These are phyloP conservation scores for Fomitopsis schrenkii DNA, from an alignment of 1,284 basidiomycete genomes.

Conservation along the genomic window DNA sequence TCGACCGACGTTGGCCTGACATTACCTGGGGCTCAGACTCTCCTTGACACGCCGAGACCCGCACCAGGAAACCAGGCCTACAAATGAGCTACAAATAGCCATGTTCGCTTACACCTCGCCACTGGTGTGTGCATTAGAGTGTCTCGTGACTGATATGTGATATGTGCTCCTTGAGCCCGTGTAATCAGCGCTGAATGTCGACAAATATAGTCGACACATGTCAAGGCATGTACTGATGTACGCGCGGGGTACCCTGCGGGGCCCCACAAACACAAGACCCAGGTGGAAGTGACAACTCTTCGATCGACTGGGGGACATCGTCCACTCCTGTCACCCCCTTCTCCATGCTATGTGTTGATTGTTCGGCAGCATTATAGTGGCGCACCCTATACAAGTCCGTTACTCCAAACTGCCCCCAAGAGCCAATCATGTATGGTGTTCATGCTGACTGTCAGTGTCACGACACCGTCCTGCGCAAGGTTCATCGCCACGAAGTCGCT, in stretches of 20 bases:
- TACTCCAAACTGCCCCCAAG: not conserved
- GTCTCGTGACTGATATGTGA: not conserved
- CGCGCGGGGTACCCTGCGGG: not conserved
- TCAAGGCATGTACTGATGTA: not conserved
- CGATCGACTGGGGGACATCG: not conserved
- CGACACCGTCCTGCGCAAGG: not conserved
- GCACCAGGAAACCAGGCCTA: not conserved
- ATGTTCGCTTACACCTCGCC: not conserved
- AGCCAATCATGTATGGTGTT: not conserved
- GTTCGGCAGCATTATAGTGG: not conserved
- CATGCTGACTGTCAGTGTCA: not conserved
- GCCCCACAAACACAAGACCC: not conserved
- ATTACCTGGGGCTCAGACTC: not conserved
- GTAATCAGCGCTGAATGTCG: not conserved
- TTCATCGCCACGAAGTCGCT: not conserved
- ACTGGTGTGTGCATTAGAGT: not conserved
- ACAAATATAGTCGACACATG: not conserved
- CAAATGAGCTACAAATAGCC: not conserved
- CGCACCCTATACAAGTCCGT: not conserved
- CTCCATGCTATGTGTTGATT: not conserved
- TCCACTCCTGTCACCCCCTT: not conserved
- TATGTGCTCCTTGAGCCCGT: not conserved
- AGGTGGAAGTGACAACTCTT: not conserved
- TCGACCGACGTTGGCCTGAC: not conserved
- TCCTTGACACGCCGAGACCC: not conserved